phyloP scores from a whole-genome alignment of 768 basidiomycete genomes.

The Pholiota microspora region DNA sequence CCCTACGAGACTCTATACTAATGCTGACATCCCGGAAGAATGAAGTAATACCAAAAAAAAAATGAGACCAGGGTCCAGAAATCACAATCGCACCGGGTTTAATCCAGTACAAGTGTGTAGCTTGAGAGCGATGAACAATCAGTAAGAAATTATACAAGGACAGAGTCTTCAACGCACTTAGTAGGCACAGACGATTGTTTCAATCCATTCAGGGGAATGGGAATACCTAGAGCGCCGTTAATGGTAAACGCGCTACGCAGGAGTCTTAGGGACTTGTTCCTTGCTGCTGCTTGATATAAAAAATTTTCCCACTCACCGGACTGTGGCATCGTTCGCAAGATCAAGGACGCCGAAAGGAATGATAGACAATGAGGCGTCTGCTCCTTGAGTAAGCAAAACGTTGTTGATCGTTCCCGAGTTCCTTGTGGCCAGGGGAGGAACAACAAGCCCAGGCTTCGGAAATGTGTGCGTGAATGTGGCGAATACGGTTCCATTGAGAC shows the following conservation, averaged over 20 bases:
- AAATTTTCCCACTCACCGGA: slow-evolving; percentile 27
- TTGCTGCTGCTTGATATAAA: neutral
- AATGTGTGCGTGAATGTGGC: slow-evolving; percentile 61
- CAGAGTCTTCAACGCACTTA: slow-evolving; percentile 20
- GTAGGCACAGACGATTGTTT: slow-evolving; percentile 32
- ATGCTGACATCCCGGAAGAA: too few species aligned
- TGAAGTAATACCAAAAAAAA: too few species aligned
- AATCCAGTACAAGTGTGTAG: neutral
- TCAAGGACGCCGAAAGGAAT: slow-evolving; percentile 53
- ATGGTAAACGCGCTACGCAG: slow-evolving; percentile 28
- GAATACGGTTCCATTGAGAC: slow-evolving; percentile 51
- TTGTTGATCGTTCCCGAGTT: slow-evolving; percentile 58
- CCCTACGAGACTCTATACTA: too few species aligned
- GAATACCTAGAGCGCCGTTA: slow-evolving; percentile 29
- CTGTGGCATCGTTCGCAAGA: slow-evolving; percentile 34
- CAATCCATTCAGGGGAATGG: slow-evolving; percentile 31
- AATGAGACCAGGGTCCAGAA: too few species aligned
- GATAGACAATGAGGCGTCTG: slow-evolving; percentile 44
- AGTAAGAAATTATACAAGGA: neutral
- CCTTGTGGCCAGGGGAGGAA: slow-evolving; percentile 42
- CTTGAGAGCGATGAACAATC: neutral
- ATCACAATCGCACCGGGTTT: too few species aligned
- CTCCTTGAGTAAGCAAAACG: slow-evolving; percentile 54
- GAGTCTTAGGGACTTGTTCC: neutral
- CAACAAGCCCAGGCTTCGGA: slow-evolving; percentile 40